Evolutionary conservation across 306 rosid genomes (phyloP).

Genomic region (Lagenaria siceraria): DNA sequence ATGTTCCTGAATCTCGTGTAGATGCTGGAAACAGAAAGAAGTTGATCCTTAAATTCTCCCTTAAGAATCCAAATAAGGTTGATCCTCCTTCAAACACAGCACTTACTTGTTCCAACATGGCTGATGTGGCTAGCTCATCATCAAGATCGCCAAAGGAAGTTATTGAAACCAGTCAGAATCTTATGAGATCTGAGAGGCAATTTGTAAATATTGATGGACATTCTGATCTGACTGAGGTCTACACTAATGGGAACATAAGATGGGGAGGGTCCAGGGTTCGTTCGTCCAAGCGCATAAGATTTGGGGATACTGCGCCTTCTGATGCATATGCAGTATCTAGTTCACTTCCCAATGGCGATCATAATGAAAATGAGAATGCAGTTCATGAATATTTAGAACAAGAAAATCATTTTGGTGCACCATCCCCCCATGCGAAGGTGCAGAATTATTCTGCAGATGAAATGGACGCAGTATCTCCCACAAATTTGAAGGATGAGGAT

Average conservation of each 20-base stretch:
- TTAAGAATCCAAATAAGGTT: conserved; percentile 36
- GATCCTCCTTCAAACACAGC: conserved; percentile 8
- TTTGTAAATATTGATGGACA: conserved; percentile 17
- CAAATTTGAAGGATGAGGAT: conserved; percentile 20
- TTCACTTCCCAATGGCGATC: conserved; percentile 17
- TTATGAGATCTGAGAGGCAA: conserved; percentile 20
- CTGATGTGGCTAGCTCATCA: conserved; percentile 50
- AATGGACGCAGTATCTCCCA: conserved; percentile 21
- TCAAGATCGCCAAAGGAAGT: conserved; percentile 39
- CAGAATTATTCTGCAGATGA: conserved; percentile 20
- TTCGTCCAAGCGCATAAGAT: conserved; percentile 49
- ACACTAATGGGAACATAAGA: conserved; percentile 38
- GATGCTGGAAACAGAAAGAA: conserved; percentile 44
- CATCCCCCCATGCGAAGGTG: conserved; percentile 23
- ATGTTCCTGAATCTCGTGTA: conserved; percentile 27
- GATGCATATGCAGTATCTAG: conserved; percentile 30
- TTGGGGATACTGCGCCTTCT: conserved; percentile 38
- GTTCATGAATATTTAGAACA: conserved; percentile 22
- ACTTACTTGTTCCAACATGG: conserved; percentile 23
- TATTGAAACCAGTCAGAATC: conserved; percentile 20
- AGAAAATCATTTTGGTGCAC: conserved; percentile 21
- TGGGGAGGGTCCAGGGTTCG: conserved; percentile 88
- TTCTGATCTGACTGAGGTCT: conserved; percentile 27
- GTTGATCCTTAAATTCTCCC: conserved; percentile 65
- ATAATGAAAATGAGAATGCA: conserved; percentile 26